phyloP scores from a whole-genome alignment of 2,329 filamentous ascomycete genomes.

The Albifimbria verrucaria region DNA sequence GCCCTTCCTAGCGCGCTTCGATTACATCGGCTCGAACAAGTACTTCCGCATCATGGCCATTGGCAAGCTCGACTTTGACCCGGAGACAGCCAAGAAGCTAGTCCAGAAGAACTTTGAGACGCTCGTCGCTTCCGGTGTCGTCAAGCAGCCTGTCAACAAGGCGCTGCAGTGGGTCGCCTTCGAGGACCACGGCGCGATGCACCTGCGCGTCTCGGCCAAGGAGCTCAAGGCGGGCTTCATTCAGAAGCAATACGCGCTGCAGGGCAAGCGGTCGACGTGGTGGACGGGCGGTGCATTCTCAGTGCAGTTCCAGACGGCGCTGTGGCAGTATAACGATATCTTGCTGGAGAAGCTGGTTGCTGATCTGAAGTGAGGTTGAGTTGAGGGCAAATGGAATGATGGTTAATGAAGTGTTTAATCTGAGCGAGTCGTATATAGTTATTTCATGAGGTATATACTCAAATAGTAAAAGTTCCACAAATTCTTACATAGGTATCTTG shows the following conservation, averaged over 20 bases:
- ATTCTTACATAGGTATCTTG: too few species aligned
- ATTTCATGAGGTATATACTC: too few species aligned
- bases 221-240: constrained; percentile 38
- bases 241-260: constrained; percentile 34
- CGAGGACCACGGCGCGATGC: constrained; percentile 32
- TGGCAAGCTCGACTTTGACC: constrained; percentile 16
- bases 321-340: constrained; percentile 30
- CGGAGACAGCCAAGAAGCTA: constrained; percentile 17
- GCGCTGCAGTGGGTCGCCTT: constrained; percentile 30
- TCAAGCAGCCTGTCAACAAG: constrained; percentile 14
- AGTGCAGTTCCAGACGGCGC: constrained; percentile 25
- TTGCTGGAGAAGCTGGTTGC: constrained; percentile 11
- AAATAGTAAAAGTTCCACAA: too few species aligned
- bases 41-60: constrained; percentile 26
- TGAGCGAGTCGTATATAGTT: too few species aligned
- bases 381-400: too few species aligned
- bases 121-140: constrained; percentile 22
- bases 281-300: constrained; percentile 40
- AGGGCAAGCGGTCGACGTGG: constrained; percentile 40
- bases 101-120: constrained; percentile 22
- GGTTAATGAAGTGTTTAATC: too few species aligned
- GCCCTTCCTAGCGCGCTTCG: constrained; percentile 19
- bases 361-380: too few species aligned
- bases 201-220: constrained; percentile 26
- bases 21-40: constrained; percentile 22